Percentiles rank a stretch among this genome's conserved stretches.
Conservation (phyloP, 2,329 filamentous ascomycete species). For the Trichoderma harzianum region DNA sequence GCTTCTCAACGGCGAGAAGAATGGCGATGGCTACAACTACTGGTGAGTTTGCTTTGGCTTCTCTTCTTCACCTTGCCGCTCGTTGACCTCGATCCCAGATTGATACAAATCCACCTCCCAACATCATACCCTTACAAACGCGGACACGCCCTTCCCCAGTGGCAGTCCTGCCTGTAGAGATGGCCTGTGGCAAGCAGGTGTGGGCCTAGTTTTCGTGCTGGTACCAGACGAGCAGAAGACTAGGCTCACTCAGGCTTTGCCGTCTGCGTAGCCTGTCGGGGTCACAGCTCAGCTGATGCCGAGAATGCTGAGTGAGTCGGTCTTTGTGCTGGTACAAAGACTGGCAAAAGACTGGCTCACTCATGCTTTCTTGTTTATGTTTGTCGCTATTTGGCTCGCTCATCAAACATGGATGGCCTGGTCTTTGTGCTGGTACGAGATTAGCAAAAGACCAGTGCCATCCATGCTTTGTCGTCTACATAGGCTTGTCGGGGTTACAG, state of each 20-base stretch:
- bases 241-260: background rate
- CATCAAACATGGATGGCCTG: background rate
- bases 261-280: background rate
- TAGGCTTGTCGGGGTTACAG: background rate
- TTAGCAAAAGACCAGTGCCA: background rate
- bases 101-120: background rate
- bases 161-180: background rate
- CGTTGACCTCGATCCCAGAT: background rate
- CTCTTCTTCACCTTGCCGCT: background rate
- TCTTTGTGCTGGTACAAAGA: background rate
- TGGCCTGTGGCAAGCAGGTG: background rate
- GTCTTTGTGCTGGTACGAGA: background rate
- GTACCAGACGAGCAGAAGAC: background rate
- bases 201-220: background rate
- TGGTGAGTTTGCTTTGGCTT: background rate
- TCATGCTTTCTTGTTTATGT: background rate
- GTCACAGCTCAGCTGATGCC: too few species aligned
- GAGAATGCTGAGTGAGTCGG: background rate
- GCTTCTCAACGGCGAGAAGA: background rate
- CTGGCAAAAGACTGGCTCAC: background rate
- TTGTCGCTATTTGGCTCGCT: accelerated
- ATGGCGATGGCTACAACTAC: background rate
- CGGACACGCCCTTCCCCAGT: background rate
- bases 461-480: background rate
- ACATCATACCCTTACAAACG: background rate